Evolutionary conservation across 306 rosid genomes (phyloP).

Genomic region (Pyrus communis): DNA sequence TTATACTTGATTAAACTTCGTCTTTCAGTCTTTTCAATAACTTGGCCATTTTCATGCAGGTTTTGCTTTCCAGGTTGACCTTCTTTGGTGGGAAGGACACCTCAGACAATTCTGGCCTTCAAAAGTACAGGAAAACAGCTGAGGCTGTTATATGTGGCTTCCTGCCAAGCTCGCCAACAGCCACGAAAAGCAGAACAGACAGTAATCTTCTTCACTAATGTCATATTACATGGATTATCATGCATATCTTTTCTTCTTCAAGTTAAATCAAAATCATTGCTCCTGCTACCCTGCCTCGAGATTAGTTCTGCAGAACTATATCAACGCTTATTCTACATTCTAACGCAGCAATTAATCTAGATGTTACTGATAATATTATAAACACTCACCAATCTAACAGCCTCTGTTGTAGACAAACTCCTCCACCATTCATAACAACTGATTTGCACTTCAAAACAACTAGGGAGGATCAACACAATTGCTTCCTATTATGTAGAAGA

Average conservation of each 20-base stretch:
- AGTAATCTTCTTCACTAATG: slow-evolving; percentile 41
- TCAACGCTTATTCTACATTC: not conserved
- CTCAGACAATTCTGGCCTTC: slow-evolving; percentile 45
- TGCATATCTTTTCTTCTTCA: not conserved
- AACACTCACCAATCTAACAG: not conserved
- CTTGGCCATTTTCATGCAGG: slow-evolving; percentile 45
- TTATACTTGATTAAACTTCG: not conserved
- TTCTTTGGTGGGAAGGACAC: slow-evolving; percentile 54
- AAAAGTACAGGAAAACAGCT: slow-evolving; percentile 59
- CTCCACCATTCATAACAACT: not conserved
- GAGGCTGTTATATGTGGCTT: slow-evolving; percentile 93
- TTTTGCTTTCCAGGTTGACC: slow-evolving; percentile 77
- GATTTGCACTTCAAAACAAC: not conserved
- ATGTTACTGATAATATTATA: not conserved
- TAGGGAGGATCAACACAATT: not conserved
- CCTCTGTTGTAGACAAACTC: not conserved
- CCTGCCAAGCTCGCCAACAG: slow-evolving; percentile 84
- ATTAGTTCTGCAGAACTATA: not conserved
- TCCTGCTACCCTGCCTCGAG: not conserved
- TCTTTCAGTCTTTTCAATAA: not conserved
- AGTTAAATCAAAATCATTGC: not conserved
- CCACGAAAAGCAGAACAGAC: slow-evolving; percentile 74
- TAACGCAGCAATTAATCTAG: not conserved
- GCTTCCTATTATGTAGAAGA: not conserved
- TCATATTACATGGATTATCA: not conserved